A percentile compares a stretch with the other conserved stretches of the same genome.
Evolutionary conservation across 2,329 filamentous ascomycete species (phyloP).

Genomic region (Phialemonium atrogriseum): DNA sequence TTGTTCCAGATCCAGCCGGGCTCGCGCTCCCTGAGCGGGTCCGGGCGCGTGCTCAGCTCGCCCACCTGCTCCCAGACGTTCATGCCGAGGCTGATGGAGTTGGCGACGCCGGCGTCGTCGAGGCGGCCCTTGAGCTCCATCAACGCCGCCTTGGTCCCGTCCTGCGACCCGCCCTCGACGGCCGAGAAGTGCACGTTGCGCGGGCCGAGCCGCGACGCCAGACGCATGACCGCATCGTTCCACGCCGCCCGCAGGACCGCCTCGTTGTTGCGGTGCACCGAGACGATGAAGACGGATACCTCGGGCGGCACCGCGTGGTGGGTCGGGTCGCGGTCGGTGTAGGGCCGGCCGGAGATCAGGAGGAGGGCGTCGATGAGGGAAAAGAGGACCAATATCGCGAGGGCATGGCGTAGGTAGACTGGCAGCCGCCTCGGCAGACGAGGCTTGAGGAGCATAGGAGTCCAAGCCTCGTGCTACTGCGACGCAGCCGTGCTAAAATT

Average conservation of each 20-base stretch:
- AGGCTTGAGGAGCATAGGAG: conserved; percentile 2
- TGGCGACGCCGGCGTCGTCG: conserved; percentile 38
- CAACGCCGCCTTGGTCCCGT: conserved; percentile 56
- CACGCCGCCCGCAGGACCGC: conserved; percentile 49
- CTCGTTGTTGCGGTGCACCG: conserved; percentile 58
- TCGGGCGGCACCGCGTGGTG: not conserved
- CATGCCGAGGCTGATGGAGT: conserved; percentile 49
- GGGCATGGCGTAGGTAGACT: not conserved
- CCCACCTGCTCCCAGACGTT: conserved; percentile 46
- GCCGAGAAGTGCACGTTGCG: conserved; percentile 59
- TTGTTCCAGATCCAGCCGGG: conserved; percentile 55
- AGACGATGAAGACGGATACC: conserved; percentile 1
- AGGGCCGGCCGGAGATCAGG: conserved; percentile 1
- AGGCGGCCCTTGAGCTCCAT: conserved; percentile 46
- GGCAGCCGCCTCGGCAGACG: conserved; percentile 1
- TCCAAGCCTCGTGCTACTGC: too few species aligned
- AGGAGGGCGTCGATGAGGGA: conserved; percentile 1
- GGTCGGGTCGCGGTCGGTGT: not conserved
- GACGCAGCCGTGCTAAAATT: too few species aligned
- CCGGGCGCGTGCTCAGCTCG: conserved; percentile 35
- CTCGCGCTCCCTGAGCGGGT: conserved; percentile 23
- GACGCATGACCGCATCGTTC: conserved; percentile 47
- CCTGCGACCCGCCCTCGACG: conserved; percentile 60
- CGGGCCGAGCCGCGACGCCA: conserved; percentile 48
- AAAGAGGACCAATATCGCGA: not conserved